Evolutionary conservation across 169 alveolate genomes (phyloP), one percentile per base, ranked within the genome.

Genomic region (Plasmodium ovale): DNA sequence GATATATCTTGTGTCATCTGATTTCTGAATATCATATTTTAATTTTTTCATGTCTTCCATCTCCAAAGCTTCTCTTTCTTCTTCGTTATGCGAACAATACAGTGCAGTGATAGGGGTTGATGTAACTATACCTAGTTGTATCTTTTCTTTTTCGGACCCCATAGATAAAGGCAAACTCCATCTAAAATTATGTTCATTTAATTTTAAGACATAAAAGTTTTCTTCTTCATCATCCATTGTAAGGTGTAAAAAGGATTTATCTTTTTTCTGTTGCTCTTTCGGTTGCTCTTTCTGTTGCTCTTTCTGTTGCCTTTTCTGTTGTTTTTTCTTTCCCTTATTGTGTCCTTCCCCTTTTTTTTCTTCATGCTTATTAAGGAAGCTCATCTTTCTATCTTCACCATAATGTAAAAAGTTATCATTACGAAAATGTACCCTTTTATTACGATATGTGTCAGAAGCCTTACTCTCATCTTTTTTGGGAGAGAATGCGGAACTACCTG

Each of bases 131-230:
- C 59, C 74, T 51, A 77, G 47, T n/a, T 77, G 39, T 27, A 77
- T 21, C 14, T 49, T 16, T 14, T 7, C 29, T 53, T 77, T 59
- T 35, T 77, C 54, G 3, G 69, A 77, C 9, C 88, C 88, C 14
- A 77, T 44, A 49, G n/a, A 4, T 2, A 77, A 67, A 7, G 68
- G 73, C 1, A 77, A 19, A 62, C 77, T 77, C 88, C 88, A 77
- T 68, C 88, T 60, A 35, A 77, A 77, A 21, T 77, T 77, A 2
- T 60, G 9, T 47, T 77, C 88, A 44, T 62, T 59, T 9, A 77
- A 37, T 53, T 51, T 77, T 39, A 77, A 47, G 37, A 19, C 44
- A 49, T 60, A 77, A 35, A 60, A 77, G 3, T 42, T 42, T 14
- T 42, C 49, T 21, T 44, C 42, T n/a, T 47, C 67, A 29, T 77